phyloP scores from a whole-genome alignment of 2,329 filamentous ascomycete species.

The Beauveria brongniartii region DNA sequence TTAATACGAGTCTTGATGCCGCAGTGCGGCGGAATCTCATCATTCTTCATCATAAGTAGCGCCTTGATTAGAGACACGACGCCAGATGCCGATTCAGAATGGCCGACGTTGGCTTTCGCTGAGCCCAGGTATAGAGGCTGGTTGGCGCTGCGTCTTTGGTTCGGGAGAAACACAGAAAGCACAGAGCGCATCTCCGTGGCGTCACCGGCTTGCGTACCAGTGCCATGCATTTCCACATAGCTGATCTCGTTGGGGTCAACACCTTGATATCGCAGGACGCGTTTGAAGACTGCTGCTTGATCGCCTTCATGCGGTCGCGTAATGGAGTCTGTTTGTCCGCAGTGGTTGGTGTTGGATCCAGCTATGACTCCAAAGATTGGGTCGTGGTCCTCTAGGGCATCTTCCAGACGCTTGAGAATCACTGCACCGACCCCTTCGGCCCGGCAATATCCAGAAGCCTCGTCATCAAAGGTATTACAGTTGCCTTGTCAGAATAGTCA shows the following conservation, averaged over 20 bases:
- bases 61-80: slow-evolving; percentile 57
- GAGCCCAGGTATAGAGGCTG: slow-evolving; percentile 54
- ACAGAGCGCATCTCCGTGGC: slow-evolving; percentile 75
- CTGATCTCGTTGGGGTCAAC: slow-evolving; percentile 69
- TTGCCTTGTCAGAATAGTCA: not conserved
- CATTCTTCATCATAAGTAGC: slow-evolving; percentile 56
- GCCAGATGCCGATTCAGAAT: slow-evolving; percentile 55
- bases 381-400: slow-evolving; percentile 71
- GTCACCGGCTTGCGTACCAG: slow-evolving; percentile 79
- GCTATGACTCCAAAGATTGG: slow-evolving; percentile 68
- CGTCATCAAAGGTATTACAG: slow-evolving; percentile 67
- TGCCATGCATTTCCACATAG: slow-evolving; percentile 87
- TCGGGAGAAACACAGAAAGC: slow-evolving; percentile 44
- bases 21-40: slow-evolving; percentile 55
- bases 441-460: slow-evolving; percentile 75
- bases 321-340: slow-evolving; percentile 72
- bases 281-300: slow-evolving; percentile 62
- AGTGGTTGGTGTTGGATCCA: slow-evolving; percentile 72
- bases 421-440: slow-evolving; percentile 68
- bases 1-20: slow-evolving; percentile 61
- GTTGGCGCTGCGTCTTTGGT: slow-evolving; percentile 34
- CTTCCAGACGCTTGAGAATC: slow-evolving; percentile 70
- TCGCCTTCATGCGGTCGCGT: slow-evolving; percentile 74
- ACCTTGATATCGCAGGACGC: slow-evolving; percentile 63
- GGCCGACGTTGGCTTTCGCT: slow-evolving; percentile 57